Conservation (phyloP, 768 basidiomycete genomes). For the Termitomyces sp. region DNA sequence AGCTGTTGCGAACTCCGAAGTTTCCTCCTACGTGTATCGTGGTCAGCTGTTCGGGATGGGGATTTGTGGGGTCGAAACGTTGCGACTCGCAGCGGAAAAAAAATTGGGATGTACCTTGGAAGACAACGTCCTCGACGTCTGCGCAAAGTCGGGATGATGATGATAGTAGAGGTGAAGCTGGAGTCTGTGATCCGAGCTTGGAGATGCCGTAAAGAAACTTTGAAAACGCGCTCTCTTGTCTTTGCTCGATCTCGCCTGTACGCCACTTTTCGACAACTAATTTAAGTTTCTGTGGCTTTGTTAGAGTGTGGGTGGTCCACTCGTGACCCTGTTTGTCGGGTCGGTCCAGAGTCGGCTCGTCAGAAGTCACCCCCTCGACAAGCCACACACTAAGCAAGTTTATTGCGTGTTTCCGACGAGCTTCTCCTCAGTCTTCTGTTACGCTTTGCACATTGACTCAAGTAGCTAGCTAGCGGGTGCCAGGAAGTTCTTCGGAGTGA, state of each 20-base stretch:
- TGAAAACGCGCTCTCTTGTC: background rate
- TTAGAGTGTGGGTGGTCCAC: background rate
- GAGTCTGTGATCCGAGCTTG: background rate
- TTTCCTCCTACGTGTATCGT: background rate
- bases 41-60: constrained; percentile 11
- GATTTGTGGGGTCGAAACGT: constrained; percentile 3
- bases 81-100: background rate
- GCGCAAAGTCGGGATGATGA: background rate
- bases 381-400: background rate
- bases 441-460: constrained; percentile 5
- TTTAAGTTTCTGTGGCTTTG: background rate
- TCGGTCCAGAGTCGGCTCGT: too few species aligned
- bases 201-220: background rate
- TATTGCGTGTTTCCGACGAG: background rate
- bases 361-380: background rate
- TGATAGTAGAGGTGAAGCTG: background rate
- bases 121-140: background rate
- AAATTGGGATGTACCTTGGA: background rate
- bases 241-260: background rate
- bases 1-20: background rate
- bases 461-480: background rate
- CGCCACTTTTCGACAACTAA: background rate
- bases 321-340: background rate
- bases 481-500: constrained; percentile 6
- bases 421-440: constrained; percentile 5